Evolutionary conservation across 192 early-diverging fungal genomes (phyloP), one percentile per base, ranked within the genome.

Genomic region (Coemansia erecta): DNA sequence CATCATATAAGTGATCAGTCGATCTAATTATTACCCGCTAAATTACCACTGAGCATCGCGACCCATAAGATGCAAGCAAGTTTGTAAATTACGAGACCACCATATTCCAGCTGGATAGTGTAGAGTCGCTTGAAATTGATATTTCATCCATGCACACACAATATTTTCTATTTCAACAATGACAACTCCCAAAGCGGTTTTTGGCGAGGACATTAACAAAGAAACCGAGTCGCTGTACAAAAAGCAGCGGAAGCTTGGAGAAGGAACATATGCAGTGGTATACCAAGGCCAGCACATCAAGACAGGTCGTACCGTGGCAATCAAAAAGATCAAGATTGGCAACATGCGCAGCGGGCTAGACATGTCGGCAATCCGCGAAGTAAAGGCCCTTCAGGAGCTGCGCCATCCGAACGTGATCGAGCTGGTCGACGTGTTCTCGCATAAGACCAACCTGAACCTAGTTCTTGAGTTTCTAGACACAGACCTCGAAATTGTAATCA

Each of bases 241-340:
- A 45, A 95, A 95, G 77, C 87, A 90, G 44, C 82, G 84, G 50
- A 98, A 95, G 75, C 85, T 97, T 45, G 95, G 94, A 56, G 95
- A 98, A 68, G 95, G 95, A 64, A 96, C 94, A 24, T 99, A 94
- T 66, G 97, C 97, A 28, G 90, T 92, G 23, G 94, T 97, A 0
- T 97, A 94, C 70, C 73, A 82, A 45, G 93, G 94, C 69, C 83
- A 61, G 64, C 68, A 81, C 46, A 53, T 75, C 19, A 64, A 79
- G 11, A 90, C 88, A 10, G 82, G 83, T 13, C 84, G 89, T 14
- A 80, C 71, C 47, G 91, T 99, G 8, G 97, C 95, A 40, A 95
- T 99, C 53, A 99, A 99, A 72, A 95, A 95, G 84, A 94, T 99
- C 77, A 98, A 97, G 67, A 73, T 93, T 41, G 92, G 93, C 2